Evolutionary conservation across 2,329 filamentous ascomycete species (phyloP).

Genomic region (Cucurbitaria berberidis): DNA sequence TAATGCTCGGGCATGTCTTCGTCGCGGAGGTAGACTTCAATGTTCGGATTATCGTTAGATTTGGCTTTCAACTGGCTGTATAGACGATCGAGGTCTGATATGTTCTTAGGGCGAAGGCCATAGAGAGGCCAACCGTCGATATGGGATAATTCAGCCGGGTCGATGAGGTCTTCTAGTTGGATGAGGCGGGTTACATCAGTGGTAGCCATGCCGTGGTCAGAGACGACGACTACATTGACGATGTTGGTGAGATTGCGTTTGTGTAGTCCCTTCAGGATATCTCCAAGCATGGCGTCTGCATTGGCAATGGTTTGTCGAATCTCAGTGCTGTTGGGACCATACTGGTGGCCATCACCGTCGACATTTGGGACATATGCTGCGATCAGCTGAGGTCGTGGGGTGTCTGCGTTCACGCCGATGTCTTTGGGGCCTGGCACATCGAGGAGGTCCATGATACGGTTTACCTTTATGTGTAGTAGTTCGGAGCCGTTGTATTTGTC

Average conservation of each 20-base stretch:
- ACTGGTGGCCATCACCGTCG: conserved; percentile 83
- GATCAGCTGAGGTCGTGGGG: conserved; percentile 82
- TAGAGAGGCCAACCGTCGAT: conserved; percentile 94
- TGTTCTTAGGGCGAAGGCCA: conserved; percentile 80
- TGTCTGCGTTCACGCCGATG: conserved; percentile 54
- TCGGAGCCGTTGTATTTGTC: conserved; percentile 87
- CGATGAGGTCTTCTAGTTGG: conserved; percentile 88
- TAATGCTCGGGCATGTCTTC: conserved; percentile 90
- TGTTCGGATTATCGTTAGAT: conserved; percentile 67
- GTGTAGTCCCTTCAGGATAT: conserved; percentile 77
- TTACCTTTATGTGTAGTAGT: conserved; percentile 74
- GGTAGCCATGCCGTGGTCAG: conserved; percentile 97
- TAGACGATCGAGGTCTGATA: conserved; percentile 68
- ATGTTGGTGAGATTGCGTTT: conserved; percentile 83
- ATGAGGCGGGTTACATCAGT: conserved; percentile 81
- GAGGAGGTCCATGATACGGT: conserved; percentile 79
- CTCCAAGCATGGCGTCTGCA: conserved; percentile 83
- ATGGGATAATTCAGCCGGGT: conserved; percentile 77
- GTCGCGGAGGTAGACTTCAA: conserved; percentile 87
- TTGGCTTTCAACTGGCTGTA: conserved; percentile 65
- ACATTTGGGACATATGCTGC: conserved; percentile 95
- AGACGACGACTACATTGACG: conserved; percentile 95
- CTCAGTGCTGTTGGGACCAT: conserved; percentile 93
- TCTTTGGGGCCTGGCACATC: conserved; percentile 79
- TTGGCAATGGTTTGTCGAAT: conserved; percentile 76